phyloP scores from a whole-genome alignment of 2,329 filamentous ascomycete genomes.

The Tympanopsis confertula region DNA sequence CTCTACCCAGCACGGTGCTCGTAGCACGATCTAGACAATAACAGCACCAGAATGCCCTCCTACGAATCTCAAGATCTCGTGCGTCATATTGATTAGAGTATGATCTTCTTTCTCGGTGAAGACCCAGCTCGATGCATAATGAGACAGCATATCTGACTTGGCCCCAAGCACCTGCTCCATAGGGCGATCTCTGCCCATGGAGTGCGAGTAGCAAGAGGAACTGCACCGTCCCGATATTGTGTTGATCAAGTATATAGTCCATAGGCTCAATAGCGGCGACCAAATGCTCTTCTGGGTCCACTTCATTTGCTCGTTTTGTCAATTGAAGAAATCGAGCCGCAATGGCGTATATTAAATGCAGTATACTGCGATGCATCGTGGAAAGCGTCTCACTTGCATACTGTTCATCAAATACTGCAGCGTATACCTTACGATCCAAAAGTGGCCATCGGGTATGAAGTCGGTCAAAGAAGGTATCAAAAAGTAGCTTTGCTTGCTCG shows the following conservation, averaged over 20 bases:
- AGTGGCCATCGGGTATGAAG: constrained; percentile 14
- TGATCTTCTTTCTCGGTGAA: constrained; percentile 11
- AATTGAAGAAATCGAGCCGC: constrained; percentile 12
- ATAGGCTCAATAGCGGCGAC: constrained; percentile 15
- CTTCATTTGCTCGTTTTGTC: constrained; percentile 10
- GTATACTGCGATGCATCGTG: constrained; percentile 11
- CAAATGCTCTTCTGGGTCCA: constrained; percentile 15
- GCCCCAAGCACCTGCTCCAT: constrained; percentile 20
- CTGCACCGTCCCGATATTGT: constrained; percentile 18
- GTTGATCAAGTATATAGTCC: constrained; percentile 17
- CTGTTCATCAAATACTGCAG: constrained; percentile 8
- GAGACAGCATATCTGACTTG: constrained; percentile 17
- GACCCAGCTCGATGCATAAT: constrained; percentile 17
- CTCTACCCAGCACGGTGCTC: constrained; percentile 17
- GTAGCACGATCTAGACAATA: constrained; percentile 21
- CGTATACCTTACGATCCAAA: constrained; percentile 10
- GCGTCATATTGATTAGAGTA: constrained; percentile 1
- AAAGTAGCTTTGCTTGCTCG: constrained; percentile 8
- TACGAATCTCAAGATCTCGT: constrained; percentile 13
- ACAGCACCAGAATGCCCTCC: constrained; percentile 19
- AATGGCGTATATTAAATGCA: constrained; percentile 14
- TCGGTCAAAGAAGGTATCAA: constrained; percentile 12
- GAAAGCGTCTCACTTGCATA: constrained; percentile 7
- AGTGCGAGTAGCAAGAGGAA: constrained; percentile 18
- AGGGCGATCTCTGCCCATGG: constrained; percentile 18